These are phyloP conservation scores for Colletotrichum abscissum DNA, from an alignment of 2,329 filamentous ascomycete genomes.

Conservation along the genomic window DNA sequence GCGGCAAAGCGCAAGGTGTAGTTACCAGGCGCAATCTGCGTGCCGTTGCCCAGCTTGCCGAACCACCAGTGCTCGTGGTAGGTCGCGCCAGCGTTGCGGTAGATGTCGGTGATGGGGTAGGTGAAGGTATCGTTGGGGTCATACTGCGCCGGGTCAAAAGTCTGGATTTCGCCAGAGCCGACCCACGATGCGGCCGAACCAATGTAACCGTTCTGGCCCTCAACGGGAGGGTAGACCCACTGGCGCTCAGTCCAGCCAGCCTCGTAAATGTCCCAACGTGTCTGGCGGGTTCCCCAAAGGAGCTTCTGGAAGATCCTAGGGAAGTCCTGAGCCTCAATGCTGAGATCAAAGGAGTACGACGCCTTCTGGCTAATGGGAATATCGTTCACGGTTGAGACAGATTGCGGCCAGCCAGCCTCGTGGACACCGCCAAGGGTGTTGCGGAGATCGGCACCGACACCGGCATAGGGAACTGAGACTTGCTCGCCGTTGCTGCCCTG, in stretches of 20 bases:
- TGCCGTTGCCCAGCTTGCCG: slow-evolving; percentile 55
- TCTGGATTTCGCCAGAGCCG: slow-evolving; percentile 28
- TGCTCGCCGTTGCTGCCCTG: slow-evolving; percentile 52
- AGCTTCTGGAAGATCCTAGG: slow-evolving; percentile 37
- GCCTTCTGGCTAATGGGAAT: slow-evolving; percentile 21
- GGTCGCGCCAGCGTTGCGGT: slow-evolving; percentile 35
- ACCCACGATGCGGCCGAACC: slow-evolving; percentile 43
- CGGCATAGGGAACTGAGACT: slow-evolving; percentile 54
- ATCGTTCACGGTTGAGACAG: slow-evolving; percentile 21
- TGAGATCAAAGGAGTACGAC: slow-evolving; percentile 34
- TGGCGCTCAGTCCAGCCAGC: slow-evolving; percentile 40
- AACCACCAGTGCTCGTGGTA: slow-evolving; percentile 51
- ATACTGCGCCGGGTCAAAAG: slow-evolving; percentile 38
- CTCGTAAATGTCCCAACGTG: slow-evolving; percentile 40
- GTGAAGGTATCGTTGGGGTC: slow-evolving; percentile 41
- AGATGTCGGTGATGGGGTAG: slow-evolving; percentile 39
- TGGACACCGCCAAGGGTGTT: slow-evolving; percentile 30
- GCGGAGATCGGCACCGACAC: slow-evolving; percentile 35
- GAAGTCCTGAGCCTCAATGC: slow-evolving; percentile 37
- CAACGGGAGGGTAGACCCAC: slow-evolving; percentile 42
- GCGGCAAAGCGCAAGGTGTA: slow-evolving; percentile 56
- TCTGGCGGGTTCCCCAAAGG: slow-evolving; percentile 39
- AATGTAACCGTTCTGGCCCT: slow-evolving; percentile 43
- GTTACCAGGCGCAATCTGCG: slow-evolving; percentile 51
- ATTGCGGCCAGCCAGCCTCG: slow-evolving; percentile 34